Evolutionary conservation across 140 eudicot species (phyloP).

Genomic region (Senecio squalidus): DNA sequence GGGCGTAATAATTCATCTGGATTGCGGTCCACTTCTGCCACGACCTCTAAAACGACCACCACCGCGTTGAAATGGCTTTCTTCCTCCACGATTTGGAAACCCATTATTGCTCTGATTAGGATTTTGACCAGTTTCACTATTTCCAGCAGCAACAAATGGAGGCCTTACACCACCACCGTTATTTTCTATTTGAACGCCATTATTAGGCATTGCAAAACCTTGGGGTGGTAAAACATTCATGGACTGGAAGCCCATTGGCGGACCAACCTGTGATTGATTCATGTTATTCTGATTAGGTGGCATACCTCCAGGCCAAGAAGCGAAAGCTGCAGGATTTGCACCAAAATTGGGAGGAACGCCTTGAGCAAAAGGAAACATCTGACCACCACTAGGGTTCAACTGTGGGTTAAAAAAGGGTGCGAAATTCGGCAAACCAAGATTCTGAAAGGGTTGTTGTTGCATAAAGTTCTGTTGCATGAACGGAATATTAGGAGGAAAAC

Average conservation of each 20-base stretch:
- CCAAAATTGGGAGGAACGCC: conserved; percentile 37
- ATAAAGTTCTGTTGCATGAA: conserved; percentile 44
- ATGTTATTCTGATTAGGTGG: conserved; percentile 40
- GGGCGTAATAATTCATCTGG: conserved; percentile 16
- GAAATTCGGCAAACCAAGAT: conserved; percentile 29
- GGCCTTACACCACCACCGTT: conserved; percentile 20
- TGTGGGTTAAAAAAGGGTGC: conserved; percentile 47
- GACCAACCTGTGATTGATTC: conserved; percentile 28
- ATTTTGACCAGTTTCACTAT: conserved; percentile 14
- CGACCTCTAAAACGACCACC: conserved; percentile 64
- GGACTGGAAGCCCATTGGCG: conserved; percentile 28
- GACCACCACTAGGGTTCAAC: conserved; percentile 29
- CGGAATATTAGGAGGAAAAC: conserved; percentile 31
- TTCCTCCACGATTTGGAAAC: conserved; percentile 39
- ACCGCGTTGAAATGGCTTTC: conserved; percentile 40
- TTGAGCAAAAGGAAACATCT: conserved; percentile 31
- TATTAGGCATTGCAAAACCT: conserved; percentile 28
- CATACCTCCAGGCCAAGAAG: conserved; percentile 33
- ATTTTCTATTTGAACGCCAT: conserved; percentile 22
- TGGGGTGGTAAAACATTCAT: no score
- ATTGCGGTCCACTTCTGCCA: conserved; percentile 38
- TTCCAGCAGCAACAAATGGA: conserved; percentile 20
- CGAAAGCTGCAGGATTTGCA: conserved; percentile 28
- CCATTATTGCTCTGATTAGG: conserved; percentile 22
- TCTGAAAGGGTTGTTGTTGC: conserved; percentile 33